Conservation (phyloP, 2,329 filamentous ascomycete genomes). For the Aspergillus udagawae region DNA sequence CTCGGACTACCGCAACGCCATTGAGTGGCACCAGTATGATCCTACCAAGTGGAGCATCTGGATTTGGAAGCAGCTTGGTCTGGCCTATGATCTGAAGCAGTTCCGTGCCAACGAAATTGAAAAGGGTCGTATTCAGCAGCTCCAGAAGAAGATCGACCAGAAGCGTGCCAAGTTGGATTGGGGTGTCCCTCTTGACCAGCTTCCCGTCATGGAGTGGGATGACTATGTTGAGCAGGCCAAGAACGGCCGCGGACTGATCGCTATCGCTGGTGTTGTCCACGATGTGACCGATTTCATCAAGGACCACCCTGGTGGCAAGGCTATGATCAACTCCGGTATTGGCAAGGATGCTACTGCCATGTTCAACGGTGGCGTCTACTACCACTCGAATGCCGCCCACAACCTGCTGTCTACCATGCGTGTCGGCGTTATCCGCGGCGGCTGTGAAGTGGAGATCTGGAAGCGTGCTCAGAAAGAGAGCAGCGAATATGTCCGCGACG, state of each 20-base stretch:
- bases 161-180: constrained; percentile 79
- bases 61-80: constrained; percentile 76
- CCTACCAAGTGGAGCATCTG: constrained; percentile 89
- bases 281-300: constrained; percentile 81
- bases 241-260: constrained; percentile 71
- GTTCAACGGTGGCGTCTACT: constrained; percentile 89
- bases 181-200: constrained; percentile 79
- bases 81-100: constrained; percentile 83
- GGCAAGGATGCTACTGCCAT: constrained; percentile 87
- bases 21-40: constrained; percentile 88
- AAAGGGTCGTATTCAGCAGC: constrained; percentile 82
- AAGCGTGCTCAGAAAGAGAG: constrained; percentile 80
- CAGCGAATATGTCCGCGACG: constrained; percentile 74
- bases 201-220: constrained; percentile 83
- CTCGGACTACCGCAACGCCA: constrained; percentile 87
- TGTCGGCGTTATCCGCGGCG: constrained; percentile 79
- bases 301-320: constrained; percentile 86
- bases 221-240: constrained; percentile 75
- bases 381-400: constrained; percentile 85
- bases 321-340: constrained; percentile 75
- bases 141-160: constrained; percentile 90
- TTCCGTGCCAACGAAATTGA: constrained; percentile 91
- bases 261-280: constrained; percentile 80
- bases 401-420: constrained; percentile 86
- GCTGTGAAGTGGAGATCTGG: constrained; percentile 89